Base-by-base conservation (phyloP, 176 grass and related monocot species). In the Juncus effusus region DNA sequence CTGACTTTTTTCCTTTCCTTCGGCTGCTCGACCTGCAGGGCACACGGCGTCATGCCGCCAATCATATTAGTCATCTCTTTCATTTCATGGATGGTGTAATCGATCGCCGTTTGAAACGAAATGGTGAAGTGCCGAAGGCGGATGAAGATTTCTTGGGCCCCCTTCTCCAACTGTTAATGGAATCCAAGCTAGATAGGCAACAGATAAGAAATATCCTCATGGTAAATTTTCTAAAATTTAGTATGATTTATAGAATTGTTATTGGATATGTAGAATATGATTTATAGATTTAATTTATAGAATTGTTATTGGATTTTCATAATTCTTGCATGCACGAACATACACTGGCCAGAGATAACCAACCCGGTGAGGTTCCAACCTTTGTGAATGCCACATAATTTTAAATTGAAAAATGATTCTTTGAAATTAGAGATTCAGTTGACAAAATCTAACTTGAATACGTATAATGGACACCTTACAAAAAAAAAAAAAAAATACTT, bases 1-100 rank as follows among this genome's bases (percentile, higher is more conserved):
- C 73, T 16, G 73, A 76, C 60, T 3, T 64, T 6, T 76, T 53
- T 15, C 73, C 73, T 16, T 64, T 76, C 15, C 60, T 76, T 37
- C 40, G 60, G 3, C 1, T 1, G 40, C 16, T 76, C 5, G 73
- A 76, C 41, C 14, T 76, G 38, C 73, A 76, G 40, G 59, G 73
- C 9, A 0, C 15, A 51, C 59, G 73, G 7, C 60, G 73, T 9
- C 2, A 1, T 2, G 52, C 0, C 3, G 44, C 12, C 0, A 1
- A 3, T 13, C 14, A 55, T 42, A 1, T 76, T 0, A 63, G 2
- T 8, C 37, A 13, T 7, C 16, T 64, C 41, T 65, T 59, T 39
- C 10, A 9, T 14, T 14, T 64, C 10, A 13, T 76, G 3, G 60
- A 64, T 15, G 73, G 8, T n/a, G 40, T 76, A 53, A 55, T 76